phyloP scores from a whole-genome alignment of 352 stramenopile species.

The Globisporangium radiosum region DNA sequence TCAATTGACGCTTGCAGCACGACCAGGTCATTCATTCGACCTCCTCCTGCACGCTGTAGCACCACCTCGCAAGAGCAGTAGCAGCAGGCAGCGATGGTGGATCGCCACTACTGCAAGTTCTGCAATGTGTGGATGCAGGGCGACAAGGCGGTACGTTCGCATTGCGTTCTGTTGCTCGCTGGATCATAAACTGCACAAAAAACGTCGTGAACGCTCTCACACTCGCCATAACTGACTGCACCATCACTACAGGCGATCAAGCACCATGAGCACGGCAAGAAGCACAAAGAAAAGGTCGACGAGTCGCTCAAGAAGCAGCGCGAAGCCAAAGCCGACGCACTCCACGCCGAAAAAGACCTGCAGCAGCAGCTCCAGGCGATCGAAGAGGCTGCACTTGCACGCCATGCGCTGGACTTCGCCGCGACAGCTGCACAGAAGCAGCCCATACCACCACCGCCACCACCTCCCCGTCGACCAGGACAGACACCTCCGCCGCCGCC shows the following conservation, averaged over 20 bases:
- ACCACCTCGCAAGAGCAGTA: no score
- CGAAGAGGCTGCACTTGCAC: conserved; percentile 26
- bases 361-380: conserved; percentile 67
- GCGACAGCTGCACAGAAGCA: background rate
- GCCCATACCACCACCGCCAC: conserved; percentile 19
- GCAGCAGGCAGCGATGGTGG: conserved; percentile 29
- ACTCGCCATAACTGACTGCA: background rate
- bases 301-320: conserved; percentile 67
- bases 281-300: conserved; percentile 73
- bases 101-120: conserved; percentile 83
- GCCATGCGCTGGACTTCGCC: conserved; percentile 12
- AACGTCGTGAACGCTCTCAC: background rate
- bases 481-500: conserved; percentile 10
- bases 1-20: no score
- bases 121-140: conserved; percentile 86
- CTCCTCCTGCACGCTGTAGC: no score
- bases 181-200: no score
- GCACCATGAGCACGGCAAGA: conserved; percentile 71
- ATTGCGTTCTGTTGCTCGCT: no score
- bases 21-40: no score
- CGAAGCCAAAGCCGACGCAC: conserved; percentile 56
- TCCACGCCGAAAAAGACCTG: conserved; percentile 45
- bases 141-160: conserved; percentile 53
- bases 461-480: conserved; percentile 16
- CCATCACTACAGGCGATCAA: conserved; percentile 50